Evolutionary conservation across 1,139 yeast genomes (phyloP).

Genomic region (Yamadazyma friedrichii): DNA sequence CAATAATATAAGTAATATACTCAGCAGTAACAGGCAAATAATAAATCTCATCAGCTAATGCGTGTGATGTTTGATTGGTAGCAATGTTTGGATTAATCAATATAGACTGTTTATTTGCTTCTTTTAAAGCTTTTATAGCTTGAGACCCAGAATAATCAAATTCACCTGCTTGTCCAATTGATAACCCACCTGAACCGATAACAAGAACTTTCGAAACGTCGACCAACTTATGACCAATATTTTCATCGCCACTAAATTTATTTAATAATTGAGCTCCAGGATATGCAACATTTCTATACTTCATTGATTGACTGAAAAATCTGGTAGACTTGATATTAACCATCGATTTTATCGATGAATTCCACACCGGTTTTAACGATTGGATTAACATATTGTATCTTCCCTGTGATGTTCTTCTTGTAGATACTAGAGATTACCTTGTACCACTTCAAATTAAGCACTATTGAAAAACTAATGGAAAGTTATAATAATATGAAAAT

Average conservation of each 20-base stretch:
- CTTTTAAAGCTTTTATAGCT: constrained; percentile 93
- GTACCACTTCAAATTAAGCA: neutral
- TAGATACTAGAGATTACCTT: too few relatives aligned
- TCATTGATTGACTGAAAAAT: constrained; percentile 5
- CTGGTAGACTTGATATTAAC: neutral
- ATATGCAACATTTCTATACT: constrained; percentile 21
- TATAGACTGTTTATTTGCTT: constrained; percentile 81
- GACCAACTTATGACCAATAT: constrained; percentile 51
- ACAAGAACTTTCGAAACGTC: constrained; percentile 88
- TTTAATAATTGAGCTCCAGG: constrained; percentile 43
- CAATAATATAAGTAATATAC: constrained; percentile 89
- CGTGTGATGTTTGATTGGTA: constrained; percentile 94
- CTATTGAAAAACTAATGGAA: neutral
- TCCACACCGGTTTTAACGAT: neutral
- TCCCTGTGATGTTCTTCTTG: too few relatives aligned
- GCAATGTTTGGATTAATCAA: constrained; percentile 97
- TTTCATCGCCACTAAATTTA: constrained; percentile 24
- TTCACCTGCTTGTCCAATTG: constrained; percentile 99
- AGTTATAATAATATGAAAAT: neutral
- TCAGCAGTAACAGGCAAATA: constrained; percentile 96
- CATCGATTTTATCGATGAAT: neutral
- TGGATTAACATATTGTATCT: too few relatives aligned
- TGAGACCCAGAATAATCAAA: constrained; percentile 98
- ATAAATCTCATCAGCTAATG: constrained; percentile 92
- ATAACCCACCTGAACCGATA: constrained; percentile 96